These are phyloP conservation scores for Mycena pura DNA, from an alignment of 768 basidiomycete species.

Conservation along the genomic window DNA sequence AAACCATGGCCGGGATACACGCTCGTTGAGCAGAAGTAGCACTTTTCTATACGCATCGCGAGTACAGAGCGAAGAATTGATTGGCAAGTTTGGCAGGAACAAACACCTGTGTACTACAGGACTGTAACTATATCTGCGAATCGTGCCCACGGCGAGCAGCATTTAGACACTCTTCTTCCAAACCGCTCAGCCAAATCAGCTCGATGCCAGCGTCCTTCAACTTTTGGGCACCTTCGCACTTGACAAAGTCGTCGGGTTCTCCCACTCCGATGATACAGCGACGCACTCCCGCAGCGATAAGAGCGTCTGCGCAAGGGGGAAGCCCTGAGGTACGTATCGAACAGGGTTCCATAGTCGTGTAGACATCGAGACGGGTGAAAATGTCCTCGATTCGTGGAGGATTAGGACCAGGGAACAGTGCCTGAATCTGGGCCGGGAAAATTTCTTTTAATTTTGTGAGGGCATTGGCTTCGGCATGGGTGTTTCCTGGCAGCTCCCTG, in stretches of 20 bases:
- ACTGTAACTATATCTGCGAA: neutral
- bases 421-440: conserved; percentile 48
- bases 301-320: conserved; percentile 82
- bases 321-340: conserved; percentile 89
- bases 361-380: conserved; percentile 71
- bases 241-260: conserved; percentile 94
- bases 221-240: conserved; percentile 84
- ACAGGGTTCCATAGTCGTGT: conserved; percentile 97
- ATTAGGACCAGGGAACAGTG: conserved; percentile 46
- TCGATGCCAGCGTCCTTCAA: conserved; percentile 75
- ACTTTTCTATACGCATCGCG: conserved; percentile 94
- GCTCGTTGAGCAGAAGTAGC: conserved; percentile 96
- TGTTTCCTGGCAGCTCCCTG: conserved; percentile 90
- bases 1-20: conserved; percentile 96
- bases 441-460: conserved; percentile 70
- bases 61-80: conserved; percentile 2
- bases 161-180: conserved; percentile 82
- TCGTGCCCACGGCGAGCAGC: conserved; percentile 73
- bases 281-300: conserved; percentile 72
- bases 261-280: conserved; percentile 88
- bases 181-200: conserved; percentile 73
- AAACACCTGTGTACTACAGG: neutral
- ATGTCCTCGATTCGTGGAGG: conserved; percentile 53
- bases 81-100: neutral
- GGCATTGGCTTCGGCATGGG: conserved; percentile 97